Evolutionary conservation across 768 basidiomycete species (phyloP).

Genomic region (Polyporus arcularius): DNA sequence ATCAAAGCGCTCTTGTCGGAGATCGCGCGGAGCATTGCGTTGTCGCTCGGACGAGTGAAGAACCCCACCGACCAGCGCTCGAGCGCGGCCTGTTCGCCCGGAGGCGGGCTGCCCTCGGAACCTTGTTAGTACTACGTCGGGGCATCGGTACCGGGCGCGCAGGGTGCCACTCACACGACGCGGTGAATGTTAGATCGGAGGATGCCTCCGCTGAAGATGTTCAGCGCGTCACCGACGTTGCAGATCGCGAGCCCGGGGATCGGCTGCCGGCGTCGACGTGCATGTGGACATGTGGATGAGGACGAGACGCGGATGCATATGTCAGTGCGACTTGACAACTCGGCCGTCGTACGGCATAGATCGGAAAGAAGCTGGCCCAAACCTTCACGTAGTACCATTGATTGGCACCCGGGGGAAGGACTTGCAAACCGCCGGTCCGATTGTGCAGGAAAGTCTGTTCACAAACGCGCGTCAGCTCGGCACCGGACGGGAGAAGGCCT

Average conservation of each 20-base stretch:
- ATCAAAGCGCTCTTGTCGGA: constrained; percentile 52
- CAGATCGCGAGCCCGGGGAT: constrained; percentile 35
- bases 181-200: constrained; percentile 68
- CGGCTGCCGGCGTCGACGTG: constrained; percentile 21
- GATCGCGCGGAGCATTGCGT: constrained; percentile 50
- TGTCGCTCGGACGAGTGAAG: constrained; percentile 63
- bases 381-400: constrained; percentile 72
- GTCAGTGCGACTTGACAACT: neutral
- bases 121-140: neutral
- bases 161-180: constrained; percentile 46
- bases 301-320: neutral
- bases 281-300: no score
- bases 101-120: constrained; percentile 43
- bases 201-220: constrained; percentile 64
- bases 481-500: neutral
- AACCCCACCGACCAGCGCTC: constrained; percentile 70
- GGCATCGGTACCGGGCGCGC: neutral
- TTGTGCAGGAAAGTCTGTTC: constrained; percentile 62
- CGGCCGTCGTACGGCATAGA: no score
- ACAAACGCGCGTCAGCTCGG: neutral
- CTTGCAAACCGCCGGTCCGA: constrained; percentile 68
- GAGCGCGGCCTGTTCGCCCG: constrained; percentile 50
- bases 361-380: no score
- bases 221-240: constrained; percentile 57
- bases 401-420: constrained; percentile 59